Percentiles rank a stretch among this genome's conserved stretches.
Evolutionary conservation across 306 rosid species (phyloP).

Genomic region (Cucurbita maxima): DNA sequence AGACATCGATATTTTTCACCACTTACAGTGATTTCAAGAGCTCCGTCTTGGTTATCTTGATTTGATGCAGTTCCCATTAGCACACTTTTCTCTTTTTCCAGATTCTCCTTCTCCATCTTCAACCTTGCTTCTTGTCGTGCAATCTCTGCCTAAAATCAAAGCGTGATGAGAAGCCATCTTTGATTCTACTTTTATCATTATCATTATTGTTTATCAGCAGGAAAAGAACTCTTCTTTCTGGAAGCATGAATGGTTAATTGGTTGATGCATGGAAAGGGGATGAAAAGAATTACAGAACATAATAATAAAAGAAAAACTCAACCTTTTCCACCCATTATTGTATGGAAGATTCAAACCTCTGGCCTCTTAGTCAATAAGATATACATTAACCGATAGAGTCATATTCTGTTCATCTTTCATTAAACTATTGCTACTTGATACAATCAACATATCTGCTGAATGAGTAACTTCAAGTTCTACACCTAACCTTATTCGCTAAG

Average conservation of each 20-base stretch:
- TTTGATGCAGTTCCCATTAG: constrained; percentile 94
- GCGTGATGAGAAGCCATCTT: not conserved
- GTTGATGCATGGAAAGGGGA: not conserved
- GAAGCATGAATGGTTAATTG: not conserved
- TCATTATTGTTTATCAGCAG: not conserved
- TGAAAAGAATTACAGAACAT: not conserved
- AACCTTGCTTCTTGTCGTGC: constrained; percentile 87
- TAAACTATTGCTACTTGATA: not conserved
- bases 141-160: constrained; percentile 53
- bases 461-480: not conserved
- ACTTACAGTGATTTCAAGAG: constrained; percentile 94
- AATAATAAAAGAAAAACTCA: not conserved
- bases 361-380: too few species aligned
- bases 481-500: not conserved
- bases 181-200: not conserved
- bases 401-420: too few species aligned
- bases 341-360: too few species aligned
- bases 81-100: constrained; percentile 91
- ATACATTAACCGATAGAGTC: too few species aligned
- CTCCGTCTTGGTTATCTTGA: constrained; percentile 93
- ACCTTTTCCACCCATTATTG: not conserved
- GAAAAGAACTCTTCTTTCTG: not conserved
- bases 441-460: not conserved
- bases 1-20: constrained; percentile 95
- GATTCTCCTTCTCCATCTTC: constrained; percentile 92